phyloP scores from a whole-genome alignment of 225 moss, liverwort and hornwort species.

The Ulota crispa region DNA sequence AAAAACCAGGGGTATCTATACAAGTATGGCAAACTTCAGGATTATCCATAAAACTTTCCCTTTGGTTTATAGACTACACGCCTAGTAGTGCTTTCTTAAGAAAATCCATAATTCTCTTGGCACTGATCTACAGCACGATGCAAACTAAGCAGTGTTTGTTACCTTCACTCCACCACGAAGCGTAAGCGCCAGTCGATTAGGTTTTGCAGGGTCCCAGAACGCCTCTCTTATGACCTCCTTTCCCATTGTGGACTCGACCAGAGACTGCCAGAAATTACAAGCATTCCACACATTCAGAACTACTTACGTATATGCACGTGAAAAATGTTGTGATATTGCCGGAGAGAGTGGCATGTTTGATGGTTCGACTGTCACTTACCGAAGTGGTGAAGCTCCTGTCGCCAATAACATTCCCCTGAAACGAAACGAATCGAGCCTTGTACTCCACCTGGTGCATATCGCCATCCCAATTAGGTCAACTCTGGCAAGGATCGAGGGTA shows the following conservation, averaged over 20 bases:
- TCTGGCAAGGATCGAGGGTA: constrained; percentile 23
- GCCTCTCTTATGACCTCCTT: constrained; percentile 65
- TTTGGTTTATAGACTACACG: not conserved
- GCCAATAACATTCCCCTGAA: constrained; percentile 73
- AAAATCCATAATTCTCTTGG: not conserved
- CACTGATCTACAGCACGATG: not conserved
- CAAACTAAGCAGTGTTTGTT: not conserved
- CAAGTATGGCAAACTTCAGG: no score
- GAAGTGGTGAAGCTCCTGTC: constrained; percentile 89
- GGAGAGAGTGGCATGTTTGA: not conserved
- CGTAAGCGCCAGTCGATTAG: constrained; percentile 73
- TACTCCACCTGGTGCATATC: constrained; percentile 78
- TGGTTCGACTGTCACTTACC: constrained; percentile 42
- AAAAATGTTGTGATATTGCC: not conserved
- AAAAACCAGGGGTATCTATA: no score
- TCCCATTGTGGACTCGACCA: constrained; percentile 90
- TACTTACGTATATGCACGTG: not conserved
- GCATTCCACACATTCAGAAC: not conserved
- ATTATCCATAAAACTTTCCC: no score
- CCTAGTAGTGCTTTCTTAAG: not conserved
- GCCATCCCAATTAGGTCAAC: constrained; percentile 44
- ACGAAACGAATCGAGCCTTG: constrained; percentile 76
- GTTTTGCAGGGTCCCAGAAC: constrained; percentile 71
- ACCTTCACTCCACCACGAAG: constrained; percentile 84
- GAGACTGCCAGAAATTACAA: constrained; percentile 51